Conservation (phyloP, 2,329 filamentous ascomycete genomes). For the Alternaria triticimaculans region DNA sequence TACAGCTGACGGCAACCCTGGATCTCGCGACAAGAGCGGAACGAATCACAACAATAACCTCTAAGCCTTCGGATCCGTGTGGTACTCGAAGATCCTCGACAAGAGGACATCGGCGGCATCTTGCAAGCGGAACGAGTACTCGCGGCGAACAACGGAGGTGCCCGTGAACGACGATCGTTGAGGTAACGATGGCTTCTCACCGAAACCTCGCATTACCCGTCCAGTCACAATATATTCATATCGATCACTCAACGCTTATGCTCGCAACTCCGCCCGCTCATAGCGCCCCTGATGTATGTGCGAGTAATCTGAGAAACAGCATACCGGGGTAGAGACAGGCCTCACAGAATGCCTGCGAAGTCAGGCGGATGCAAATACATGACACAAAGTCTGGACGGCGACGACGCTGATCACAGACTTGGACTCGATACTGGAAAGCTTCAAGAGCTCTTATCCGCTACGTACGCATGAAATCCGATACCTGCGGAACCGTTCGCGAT, state of each 20-base stretch:
- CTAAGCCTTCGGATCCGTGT: no score
- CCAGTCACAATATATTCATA: no score
- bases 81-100: background rate
- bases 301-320: background rate
- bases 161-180: background rate
- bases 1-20: background rate
- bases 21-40: background rate
- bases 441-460: no score
- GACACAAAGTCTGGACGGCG: background rate
- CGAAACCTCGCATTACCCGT: background rate
- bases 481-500: no score
- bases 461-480: no score
- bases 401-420: background rate
- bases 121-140: background rate
- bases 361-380: background rate
- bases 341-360: background rate
- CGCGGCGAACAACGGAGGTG: background rate
- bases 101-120: background rate
- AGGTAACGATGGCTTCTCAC: background rate
- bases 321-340: background rate
- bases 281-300: no score
- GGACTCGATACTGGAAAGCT: background rate
- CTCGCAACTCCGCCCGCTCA: no score
- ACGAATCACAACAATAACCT: background rate
- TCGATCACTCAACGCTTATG: no score